Conservation (phyloP, 371 early-diverging fungal genomes). For the Rhizopus delemar region DNA sequence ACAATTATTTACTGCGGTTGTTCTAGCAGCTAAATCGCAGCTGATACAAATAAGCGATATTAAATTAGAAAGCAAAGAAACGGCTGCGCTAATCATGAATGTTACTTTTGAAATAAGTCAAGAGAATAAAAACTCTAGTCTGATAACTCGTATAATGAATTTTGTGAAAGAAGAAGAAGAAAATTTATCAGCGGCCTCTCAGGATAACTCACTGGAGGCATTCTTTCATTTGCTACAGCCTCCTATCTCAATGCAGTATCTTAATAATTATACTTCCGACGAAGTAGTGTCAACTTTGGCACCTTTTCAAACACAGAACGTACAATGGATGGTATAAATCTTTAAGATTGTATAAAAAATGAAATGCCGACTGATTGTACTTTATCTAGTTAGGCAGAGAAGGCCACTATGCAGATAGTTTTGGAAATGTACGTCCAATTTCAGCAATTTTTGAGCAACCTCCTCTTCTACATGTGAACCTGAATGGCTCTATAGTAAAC, state of each 20-base stretch:
- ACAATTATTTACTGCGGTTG: background rate
- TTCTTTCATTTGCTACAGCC: constrained; percentile 38
- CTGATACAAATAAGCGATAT: background rate
- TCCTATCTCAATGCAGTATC: constrained; percentile 9
- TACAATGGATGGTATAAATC: constrained; percentile 39
- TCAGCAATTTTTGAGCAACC: background rate
- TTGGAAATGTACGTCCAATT: constrained; percentile 6
- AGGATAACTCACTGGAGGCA: constrained; percentile 14
- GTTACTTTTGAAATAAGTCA: too few relatives aligned
- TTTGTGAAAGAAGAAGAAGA: background rate
- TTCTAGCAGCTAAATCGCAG: background rate
- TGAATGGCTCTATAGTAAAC: constrained; percentile 2
- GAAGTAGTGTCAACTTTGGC: constrained; percentile 21
- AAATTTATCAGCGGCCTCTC: background rate
- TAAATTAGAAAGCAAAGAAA: too few relatives aligned
- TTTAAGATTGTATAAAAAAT: background rate
- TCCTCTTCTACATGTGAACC: constrained; percentile 1
- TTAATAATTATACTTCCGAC: constrained; percentile 12
- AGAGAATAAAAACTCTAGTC: background rate
- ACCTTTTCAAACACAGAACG: constrained; percentile 46
- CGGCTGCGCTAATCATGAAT: background rate
- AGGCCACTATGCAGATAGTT: constrained; percentile 16
- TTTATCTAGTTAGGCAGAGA: constrained; percentile 17
- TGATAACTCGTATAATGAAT: background rate
- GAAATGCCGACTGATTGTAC: background rate